Evolutionary conservation across 805 yeast species (phyloP), one percentile per base, ranked within the genome.

Genomic region (Maudiozyma bulderi): DNA sequence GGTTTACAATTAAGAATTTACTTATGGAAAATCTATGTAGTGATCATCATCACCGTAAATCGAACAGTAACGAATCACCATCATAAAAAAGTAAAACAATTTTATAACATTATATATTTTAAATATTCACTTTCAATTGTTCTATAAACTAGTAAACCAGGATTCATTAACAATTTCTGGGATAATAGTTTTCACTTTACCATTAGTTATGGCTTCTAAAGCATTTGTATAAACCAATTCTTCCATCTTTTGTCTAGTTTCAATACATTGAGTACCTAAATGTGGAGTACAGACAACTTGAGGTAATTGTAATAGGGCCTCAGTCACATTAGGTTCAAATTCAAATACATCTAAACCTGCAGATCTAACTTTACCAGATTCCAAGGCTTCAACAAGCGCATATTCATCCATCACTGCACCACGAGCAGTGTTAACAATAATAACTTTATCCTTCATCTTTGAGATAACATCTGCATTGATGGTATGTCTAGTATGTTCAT

Each of bases 271-370:
- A 0, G 96, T 86, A 30, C 96, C 97, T 84, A 86, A 81, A 64
- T 89, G 97, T 13, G 97, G 97, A 55, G 86, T 70, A 35, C 86
- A 77, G 10, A 84, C 73, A n/a, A 81, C 86, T 54, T 83, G 82
- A 11, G 86, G 84, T 66, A 83, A 67, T 32, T 71, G 69, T 45
- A 75, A 66, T 53, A 85, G 69, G 52, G 84, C 89, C 60, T 74
- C 67, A 41, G 83, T 75, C n/a, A 80, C 84, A 53, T 78, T 60
- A 9, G 95, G 95, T 65, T 85, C 95, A 53, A 71, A 67, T 63
- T 84, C 90, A 63, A 82, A 81, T 31, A 86, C 95, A 58, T 86
- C 95, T 11, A 84, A 60, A 13, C 89, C 95, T 51, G 78, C 83
- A 5, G 84, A 67, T 38, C 80, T 77, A 32, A 86, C 73, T 56